phyloP scores from a whole-genome alignment of 768 basidiomycete genomes.

The Tricholoma furcatifolium region DNA sequence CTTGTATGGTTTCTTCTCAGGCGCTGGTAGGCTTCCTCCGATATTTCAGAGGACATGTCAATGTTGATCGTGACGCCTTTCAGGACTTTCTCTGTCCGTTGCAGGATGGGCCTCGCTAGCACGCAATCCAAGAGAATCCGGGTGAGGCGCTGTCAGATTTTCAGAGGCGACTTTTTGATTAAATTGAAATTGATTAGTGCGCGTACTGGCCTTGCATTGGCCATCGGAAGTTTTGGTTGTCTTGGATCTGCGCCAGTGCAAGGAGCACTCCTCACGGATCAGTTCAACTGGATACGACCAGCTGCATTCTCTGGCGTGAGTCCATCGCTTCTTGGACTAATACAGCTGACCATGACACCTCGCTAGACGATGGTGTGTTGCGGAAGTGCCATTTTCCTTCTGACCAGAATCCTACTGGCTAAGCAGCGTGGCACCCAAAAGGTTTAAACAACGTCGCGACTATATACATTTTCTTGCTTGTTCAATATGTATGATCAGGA shows the following conservation, averaged over 20 bases:
- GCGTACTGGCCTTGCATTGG: slow-evolving; percentile 34
- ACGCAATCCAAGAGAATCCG: slow-evolving; percentile 29
- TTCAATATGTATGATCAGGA: too few species aligned
- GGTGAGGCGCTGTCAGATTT: slow-evolving; percentile 21
- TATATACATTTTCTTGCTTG: too few species aligned
- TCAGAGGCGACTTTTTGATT: neutral
- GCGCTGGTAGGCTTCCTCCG: slow-evolving; percentile 35
- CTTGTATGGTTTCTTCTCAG: slow-evolving; percentile 47
- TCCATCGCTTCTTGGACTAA: neutral
- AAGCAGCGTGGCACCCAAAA: slow-evolving; percentile 5
- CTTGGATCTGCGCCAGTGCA: slow-evolving; percentile 35
- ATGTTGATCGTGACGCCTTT: neutral
- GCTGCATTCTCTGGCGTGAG: slow-evolving; percentile 35
- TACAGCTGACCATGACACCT: too few species aligned
- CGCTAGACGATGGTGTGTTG: slow-evolving; percentile 5
- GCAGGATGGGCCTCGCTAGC: slow-evolving; percentile 29
- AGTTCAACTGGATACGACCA: slow-evolving; percentile 30
- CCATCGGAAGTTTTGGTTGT: slow-evolving; percentile 29
- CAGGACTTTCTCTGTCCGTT: slow-evolving; percentile 33
- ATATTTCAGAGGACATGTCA: neutral
- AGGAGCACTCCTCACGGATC: slow-evolving; percentile 28
- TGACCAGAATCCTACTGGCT: slow-evolving; percentile 2
- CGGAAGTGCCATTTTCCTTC: slow-evolving; percentile 4
- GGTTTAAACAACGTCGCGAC: neutral
- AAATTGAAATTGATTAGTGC: slow-evolving; percentile 21